Evolutionary conservation across 2,329 filamentous ascomycete genomes (phyloP).

Genomic region (Diaporthe sp.): DNA sequence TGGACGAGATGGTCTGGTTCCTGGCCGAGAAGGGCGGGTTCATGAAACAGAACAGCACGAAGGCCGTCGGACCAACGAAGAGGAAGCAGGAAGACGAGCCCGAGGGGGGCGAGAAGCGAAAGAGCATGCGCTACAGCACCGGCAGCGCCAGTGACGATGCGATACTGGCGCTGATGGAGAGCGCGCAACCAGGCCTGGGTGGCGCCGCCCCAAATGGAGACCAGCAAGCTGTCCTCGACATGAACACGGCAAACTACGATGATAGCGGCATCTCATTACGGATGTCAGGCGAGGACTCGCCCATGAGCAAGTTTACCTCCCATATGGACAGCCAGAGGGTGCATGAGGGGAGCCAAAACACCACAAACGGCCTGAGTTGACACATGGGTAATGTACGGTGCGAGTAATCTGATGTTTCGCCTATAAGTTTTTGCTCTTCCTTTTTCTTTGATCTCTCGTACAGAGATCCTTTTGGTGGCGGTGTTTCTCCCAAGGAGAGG

Average conservation of each 20-base stretch:
- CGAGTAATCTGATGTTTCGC: background rate
- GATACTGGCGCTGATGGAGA: slow-evolving; percentile 55
- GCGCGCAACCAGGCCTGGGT: slow-evolving; percentile 60
- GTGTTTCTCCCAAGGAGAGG: background rate
- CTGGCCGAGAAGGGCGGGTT: slow-evolving; percentile 92
- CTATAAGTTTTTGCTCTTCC: background rate
- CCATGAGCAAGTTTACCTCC: slow-evolving; percentile 67
- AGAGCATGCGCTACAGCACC: slow-evolving; percentile 50
- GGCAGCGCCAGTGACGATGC: slow-evolving; percentile 56
- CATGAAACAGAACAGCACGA: slow-evolving; percentile 67
- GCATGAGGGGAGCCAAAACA: slow-evolving; percentile 24
- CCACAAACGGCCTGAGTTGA: slow-evolving; percentile 27
- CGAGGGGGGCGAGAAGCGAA: slow-evolving; percentile 21
- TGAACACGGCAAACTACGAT: slow-evolving; percentile 65
- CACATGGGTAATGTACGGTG: background rate
- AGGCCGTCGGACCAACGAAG: slow-evolving; percentile 41
- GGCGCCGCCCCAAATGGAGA: slow-evolving; percentile 52
- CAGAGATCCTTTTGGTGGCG: slow-evolving; percentile 5
- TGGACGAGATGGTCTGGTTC: slow-evolving; percentile 94
- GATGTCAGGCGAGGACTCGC: slow-evolving; percentile 73
- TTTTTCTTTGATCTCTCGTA: slow-evolving; percentile 9
- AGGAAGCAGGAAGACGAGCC: slow-evolving; percentile 20
- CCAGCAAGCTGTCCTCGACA: slow-evolving; percentile 56
- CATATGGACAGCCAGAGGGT: slow-evolving; percentile 33
- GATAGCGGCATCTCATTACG: slow-evolving; percentile 81